Conservation (phyloP, 345 rosid species). For the Eucalyptus marginata region DNA sequence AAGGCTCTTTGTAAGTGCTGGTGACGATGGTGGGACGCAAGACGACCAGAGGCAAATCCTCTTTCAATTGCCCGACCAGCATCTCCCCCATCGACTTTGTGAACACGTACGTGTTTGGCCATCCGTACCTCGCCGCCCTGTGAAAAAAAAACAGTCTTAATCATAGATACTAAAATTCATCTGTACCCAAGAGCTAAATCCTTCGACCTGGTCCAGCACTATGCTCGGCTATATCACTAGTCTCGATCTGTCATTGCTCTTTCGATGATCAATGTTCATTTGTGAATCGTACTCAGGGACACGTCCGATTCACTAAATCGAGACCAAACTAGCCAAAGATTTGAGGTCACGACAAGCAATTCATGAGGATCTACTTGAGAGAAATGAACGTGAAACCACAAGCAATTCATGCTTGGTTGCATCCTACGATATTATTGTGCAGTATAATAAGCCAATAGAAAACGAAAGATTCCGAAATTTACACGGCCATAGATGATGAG, state of each 20-base stretch:
- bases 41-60: conserved; percentile 29
- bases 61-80: conserved; percentile 38
- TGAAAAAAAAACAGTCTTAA: not conserved
- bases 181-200: not conserved
- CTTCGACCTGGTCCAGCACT: not conserved
- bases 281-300: not conserved
- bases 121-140: conserved; percentile 68
- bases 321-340: not conserved
- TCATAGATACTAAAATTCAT: not conserved
- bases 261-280: not conserved
- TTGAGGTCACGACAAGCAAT: not conserved
- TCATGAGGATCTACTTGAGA: not conserved
- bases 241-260: not conserved
- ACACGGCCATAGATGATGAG: not conserved
- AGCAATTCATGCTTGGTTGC: not conserved
- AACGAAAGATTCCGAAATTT: not conserved
- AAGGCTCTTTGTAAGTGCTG: conserved; percentile 67
- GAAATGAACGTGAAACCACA: not conserved
- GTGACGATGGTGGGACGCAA: conserved; percentile 65
- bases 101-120: conserved; percentile 81
- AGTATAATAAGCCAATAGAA: not conserved
- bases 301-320: not conserved
- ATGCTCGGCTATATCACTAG: not conserved
- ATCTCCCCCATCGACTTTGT: conserved; percentile 94
- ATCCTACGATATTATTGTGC: not conserved